A percentile compares a stretch with the other conserved stretches of the same genome.
Conservation (phyloP, 352 stramenopile species). For the Hyphochytrium catenoides region DNA sequence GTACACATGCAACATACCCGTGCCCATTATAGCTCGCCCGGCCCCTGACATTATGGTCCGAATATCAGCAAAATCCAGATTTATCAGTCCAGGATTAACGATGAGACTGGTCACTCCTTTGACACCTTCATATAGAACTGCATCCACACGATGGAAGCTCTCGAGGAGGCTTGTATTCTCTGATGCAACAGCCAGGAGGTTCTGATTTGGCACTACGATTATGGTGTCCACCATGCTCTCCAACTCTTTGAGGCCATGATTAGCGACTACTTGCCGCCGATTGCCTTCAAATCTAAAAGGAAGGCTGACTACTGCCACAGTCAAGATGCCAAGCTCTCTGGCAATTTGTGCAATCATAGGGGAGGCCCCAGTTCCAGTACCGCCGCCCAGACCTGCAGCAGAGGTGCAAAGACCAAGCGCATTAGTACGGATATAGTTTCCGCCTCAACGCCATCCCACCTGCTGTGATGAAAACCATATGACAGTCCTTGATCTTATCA, state of each 20-base stretch:
- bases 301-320: slow-evolving; percentile 84
- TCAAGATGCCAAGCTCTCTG: slow-evolving; percentile 74
- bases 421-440: slow-evolving; percentile 14
- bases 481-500: slow-evolving; percentile 60
- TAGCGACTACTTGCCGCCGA: slow-evolving; percentile 74
- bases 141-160: slow-evolving; percentile 68
- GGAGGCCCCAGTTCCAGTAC: slow-evolving; percentile 70
- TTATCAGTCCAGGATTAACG: slow-evolving; percentile 83
- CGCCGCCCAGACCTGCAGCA: no score
- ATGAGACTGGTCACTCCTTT: slow-evolving; percentile 89
- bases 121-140: slow-evolving; percentile 81
- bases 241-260: slow-evolving; percentile 71
- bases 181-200: slow-evolving; percentile 71
- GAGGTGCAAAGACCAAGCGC: not conserved
- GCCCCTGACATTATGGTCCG: slow-evolving; percentile 80
- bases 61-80: slow-evolving; percentile 92
- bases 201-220: slow-evolving; percentile 91
- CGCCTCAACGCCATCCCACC: slow-evolving; percentile 74
- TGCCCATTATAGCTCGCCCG: slow-evolving; percentile 85
- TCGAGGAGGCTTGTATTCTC: slow-evolving; percentile 76
- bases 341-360: slow-evolving; percentile 77
- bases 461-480: slow-evolving; percentile 91
- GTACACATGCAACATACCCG: slow-evolving; percentile 29
- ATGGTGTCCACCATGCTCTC: slow-evolving; percentile 79
- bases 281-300: slow-evolving; percentile 84